Base-by-base conservation (phyloP, 805 yeast genomes). In the Yueomyces sp. region DNA sequence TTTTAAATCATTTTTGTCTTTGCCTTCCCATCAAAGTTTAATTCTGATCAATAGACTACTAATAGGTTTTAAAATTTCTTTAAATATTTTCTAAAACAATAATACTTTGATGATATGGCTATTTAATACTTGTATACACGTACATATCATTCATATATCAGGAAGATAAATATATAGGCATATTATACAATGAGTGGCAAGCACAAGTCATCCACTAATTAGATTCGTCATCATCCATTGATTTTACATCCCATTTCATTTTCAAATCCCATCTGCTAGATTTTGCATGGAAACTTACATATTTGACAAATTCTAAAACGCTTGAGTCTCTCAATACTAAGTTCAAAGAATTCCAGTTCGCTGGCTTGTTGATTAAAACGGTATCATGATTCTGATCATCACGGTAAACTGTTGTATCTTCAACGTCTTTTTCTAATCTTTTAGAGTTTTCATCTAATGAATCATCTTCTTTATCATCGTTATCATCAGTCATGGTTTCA, bases 181-280 rank as follows among this genome's bases (percentile, higher is more conserved):
- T 19, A 19, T 19, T 19, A 19, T 19, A 19, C 19, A 19, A 19
- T 19, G 19, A 19, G 19, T 19, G 19, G 19, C 19, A 19, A 19
- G 19, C 19, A 19, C 19, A 19, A 19, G 19, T 19, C 19, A 19
- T 19, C 19, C 19, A 19, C 19, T 19, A 19, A 19, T 19, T 19
- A 19, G 19, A 19, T 3, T 65, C 73, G 0, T 64, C 72, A 2
- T 64, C 70, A 4, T 62, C 77, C 4, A 56, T 31, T 2, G 45
- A 43, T 36, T 69, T 73, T 30, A 85, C 81, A 51, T 76, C 79
- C 92, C 95, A 90, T 54, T 81, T 82, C 44, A 81, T 77, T 33
- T 71, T 69, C 37, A 92, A 67, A 57, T 92, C 99, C 95, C 95
- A 92, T 57, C 98, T 72, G 37, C 92, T 79, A 1, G 96, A 95